Conservation (phyloP, 441 rosid species). For the Erodium trifolium region DNA sequence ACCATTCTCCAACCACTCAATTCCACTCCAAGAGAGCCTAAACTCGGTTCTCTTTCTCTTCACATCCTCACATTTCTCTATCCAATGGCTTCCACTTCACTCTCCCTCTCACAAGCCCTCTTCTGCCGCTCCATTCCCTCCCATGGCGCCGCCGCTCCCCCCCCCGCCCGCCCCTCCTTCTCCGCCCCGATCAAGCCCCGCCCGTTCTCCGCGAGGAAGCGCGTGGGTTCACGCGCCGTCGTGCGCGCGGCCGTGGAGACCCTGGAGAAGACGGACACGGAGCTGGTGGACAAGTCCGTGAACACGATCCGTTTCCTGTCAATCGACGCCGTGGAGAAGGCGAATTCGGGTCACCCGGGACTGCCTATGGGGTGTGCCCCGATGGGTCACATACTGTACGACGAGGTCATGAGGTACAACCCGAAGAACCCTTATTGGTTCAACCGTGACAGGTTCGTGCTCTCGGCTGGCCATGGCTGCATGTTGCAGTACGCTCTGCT, state of each 20-base stretch:
- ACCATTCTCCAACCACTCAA: background rate
- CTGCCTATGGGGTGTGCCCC: conserved; percentile 99
- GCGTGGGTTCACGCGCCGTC: background rate
- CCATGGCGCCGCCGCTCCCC: conserved; percentile 28
- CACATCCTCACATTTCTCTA: background rate
- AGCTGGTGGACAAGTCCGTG: conserved; percentile 75
- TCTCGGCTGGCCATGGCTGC: conserved; percentile 98
- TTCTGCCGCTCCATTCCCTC: conserved; percentile 50
- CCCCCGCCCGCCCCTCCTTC: conserved; percentile 22
- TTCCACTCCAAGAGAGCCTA: background rate
- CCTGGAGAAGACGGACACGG: conserved; percentile 30
- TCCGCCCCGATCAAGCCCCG: conserved; percentile 14
- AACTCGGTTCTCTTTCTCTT: background rate
- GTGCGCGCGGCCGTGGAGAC: conserved; percentile 1
- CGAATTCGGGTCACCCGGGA: conserved; percentile 99
- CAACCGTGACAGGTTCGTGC: conserved; percentile 58
- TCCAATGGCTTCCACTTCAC: conserved; percentile 72
- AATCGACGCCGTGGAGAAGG: conserved; percentile 95
- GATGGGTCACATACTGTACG: conserved; percentile 84
- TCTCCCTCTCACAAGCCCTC: conserved; percentile 69
- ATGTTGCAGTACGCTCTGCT: conserved; percentile 95
- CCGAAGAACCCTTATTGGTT: conserved; percentile 67
- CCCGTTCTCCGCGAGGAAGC: conserved; percentile 28
- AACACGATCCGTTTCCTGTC: conserved; percentile 86
- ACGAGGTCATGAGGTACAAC: conserved; percentile 89